Base-by-base conservation (phyloP, 768 basidiomycete species). In the Macrocybe gigantea region DNA sequence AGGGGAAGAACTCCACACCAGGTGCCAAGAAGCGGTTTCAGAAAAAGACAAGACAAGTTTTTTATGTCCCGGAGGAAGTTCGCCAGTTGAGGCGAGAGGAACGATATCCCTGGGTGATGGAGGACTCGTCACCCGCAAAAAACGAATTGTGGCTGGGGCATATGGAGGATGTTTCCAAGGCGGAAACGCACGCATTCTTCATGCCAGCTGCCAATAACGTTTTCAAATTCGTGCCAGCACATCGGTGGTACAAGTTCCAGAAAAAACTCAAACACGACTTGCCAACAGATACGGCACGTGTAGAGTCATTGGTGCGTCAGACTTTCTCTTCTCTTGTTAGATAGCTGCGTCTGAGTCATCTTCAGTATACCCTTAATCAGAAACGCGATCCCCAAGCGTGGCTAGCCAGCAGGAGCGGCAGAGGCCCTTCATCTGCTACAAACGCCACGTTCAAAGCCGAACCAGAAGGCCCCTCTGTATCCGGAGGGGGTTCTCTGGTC, bases 211-310 rank as follows among this genome's bases (percentile, higher is more conserved):
- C 82, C 47, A 82, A 83, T 57, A 82, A 90, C 49, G 75, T 83
- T 35, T 93, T 94, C 74, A 84, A 88, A 60, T 91, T 93, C 64
- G 85, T 94, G 8, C 85, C 90, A 10, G 82, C 88, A 5, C 81
- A 90, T 61, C 77, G 91, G 38, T 93, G 88, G 88, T 94, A 93
- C 74, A 91, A 90, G 65, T 93, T 93, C 61, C 88, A 88, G 67
- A 91, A 90, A 73, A 83, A 82, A 55, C 75, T 87, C 38, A 85
- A 82, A 57, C 82, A 90, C 57, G 76, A 80, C 58, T 68, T 88
- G 11, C 84, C 83, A 38, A 78, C 78, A 36, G 72, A 73, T 74
- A 65, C 86, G 71, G 68, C 82, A 72, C 68, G 85, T 71, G 56
- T 90, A 77, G 76, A 81, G 72, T 58, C 69, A 75, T 64, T 88